A percentile compares a stretch with the other conserved stretches of the same genome.
Conservation (phyloP, 805 yeast genomes). For the Candida loeiensis region DNA sequence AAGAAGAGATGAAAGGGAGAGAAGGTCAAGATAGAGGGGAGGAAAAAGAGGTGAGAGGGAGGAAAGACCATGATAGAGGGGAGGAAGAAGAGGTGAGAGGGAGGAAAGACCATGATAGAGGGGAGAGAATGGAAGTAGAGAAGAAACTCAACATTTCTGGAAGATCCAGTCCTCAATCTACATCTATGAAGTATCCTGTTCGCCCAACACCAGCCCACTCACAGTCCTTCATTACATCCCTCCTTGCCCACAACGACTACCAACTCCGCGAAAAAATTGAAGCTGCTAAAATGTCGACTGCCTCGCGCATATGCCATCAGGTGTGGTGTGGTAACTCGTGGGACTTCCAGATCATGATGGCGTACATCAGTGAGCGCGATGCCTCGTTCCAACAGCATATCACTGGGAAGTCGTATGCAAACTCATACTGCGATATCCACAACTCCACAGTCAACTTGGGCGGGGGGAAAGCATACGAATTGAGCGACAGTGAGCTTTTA, state of each 20-base stretch:
- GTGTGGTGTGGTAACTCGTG: conserved; percentile 84
- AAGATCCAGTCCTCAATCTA: neutral
- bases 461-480: too few species aligned
- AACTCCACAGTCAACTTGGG: conserved; percentile 45
- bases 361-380: conserved; percentile 13
- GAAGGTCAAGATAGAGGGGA: neutral
- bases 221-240: neutral
- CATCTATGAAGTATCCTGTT: neutral
- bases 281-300: conserved; percentile 77
- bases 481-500: neutral
- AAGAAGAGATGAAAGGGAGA: neutral
- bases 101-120: too few species aligned
- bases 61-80: neutral
- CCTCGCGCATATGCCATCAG: conserved; percentile 47
- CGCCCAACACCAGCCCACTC: neutral
- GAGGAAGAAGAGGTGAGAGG: too few species aligned
- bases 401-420: neutral
- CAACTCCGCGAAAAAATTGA: conserved; percentile 65
- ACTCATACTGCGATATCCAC: conserved; percentile 45
- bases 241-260: conserved; percentile 41
- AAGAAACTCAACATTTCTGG: neutral
- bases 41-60: neutral
- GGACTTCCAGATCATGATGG: conserved; percentile 52
- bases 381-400: conserved; percentile 8
- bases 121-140: too few species aligned